phyloP scores from a whole-genome alignment of 805 yeast genomes.

The Wickerhamiella cacticola region DNA sequence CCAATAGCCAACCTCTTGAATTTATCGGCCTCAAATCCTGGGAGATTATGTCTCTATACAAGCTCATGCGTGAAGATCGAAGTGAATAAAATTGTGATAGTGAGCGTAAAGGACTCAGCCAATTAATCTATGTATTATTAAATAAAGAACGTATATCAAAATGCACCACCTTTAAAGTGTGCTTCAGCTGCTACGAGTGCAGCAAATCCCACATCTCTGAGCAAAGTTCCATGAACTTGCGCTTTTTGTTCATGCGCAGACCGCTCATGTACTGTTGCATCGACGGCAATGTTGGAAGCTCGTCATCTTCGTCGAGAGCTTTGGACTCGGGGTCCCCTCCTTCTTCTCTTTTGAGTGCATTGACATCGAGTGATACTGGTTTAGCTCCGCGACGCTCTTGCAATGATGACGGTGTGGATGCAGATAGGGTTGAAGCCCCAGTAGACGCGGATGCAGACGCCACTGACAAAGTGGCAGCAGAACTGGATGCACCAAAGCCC shows the following conservation, averaged over 20 bases:
- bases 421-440: background rate
- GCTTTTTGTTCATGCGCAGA: conserved; percentile 17
- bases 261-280: conserved; percentile 1
- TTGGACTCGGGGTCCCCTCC: conserved; percentile 16
- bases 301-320: conserved; percentile 18
- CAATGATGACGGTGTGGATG: conserved; percentile 6
- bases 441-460: background rate
- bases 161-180: background rate
- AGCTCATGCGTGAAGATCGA: too few species aligned
- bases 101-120: too few species aligned
- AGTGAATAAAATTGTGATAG: too few species aligned
- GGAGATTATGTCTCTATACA: too few species aligned
- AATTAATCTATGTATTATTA: conserved; percentile 2
- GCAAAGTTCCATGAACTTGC: conserved; percentile 25
- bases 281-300: conserved; percentile 1
- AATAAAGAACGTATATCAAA: conserved; percentile 3
- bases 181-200: conserved; percentile 11
- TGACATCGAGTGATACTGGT: conserved; percentile 13
- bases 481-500: too few species aligned
- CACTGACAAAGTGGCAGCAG: too few species aligned
- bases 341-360: conserved; percentile 14
- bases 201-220: conserved; percentile 27
- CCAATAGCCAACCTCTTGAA: too few species aligned
- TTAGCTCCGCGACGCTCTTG: conserved; percentile 15
- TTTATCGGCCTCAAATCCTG: too few species aligned